Evolutionary conservation across 495 filamentous ascomycete species (phyloP), one percentile per base, ranked within the genome.

Genomic region (Penicillium odoratum): DNA sequence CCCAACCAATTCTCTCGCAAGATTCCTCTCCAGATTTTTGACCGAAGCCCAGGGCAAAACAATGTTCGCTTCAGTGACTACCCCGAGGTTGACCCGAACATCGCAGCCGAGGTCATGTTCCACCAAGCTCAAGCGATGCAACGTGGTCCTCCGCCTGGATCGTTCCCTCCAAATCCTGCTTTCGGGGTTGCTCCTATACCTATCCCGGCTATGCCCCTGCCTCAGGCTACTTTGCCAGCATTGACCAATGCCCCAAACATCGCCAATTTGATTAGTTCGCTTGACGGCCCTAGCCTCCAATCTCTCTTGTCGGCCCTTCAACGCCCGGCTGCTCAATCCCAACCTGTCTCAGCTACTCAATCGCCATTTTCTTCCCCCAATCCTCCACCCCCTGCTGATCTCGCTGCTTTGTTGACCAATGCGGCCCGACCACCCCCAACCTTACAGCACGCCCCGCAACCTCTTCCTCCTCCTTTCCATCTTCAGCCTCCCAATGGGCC

Each of bases 61-160:
- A 91, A 86, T 57, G 84, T 93, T 56, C 83, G 81, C 31, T 97
- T 88, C 67, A 89, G 93, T 62, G 85, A 93, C 62, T 98, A 98
- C 64, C 82, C 87, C 38, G 84, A 89, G 60, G 77, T 97, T 4
- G 90, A 94, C 6, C 88, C 91, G 0, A 69, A 77, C 7, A 83
- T 90, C 31, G 91, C 88, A 3, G 90, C 87, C 9, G 89, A 92
- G 55, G 83, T 98, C 25, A 90, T 96, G 49, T 64, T 88, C 28
- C 82, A 91, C 36, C 65, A 68, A 57, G 84, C 89, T 8, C 96
- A 91, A 68, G 71, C 84, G n/a, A 75, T 78, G 53, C 78, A 81
- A 36, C 77, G 76, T 21, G 69, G 75, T 31, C 69, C 68, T 21
- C 56, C 73, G 33, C 71, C 78, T 7, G 69, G 72, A 29, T 77